A percentile compares a stretch with the other conserved stretches of the same genome.
phyloP scores from a whole-genome alignment of 2,329 filamentous ascomycete species.

The Magnaporthiopsis incrustans region DNA sequence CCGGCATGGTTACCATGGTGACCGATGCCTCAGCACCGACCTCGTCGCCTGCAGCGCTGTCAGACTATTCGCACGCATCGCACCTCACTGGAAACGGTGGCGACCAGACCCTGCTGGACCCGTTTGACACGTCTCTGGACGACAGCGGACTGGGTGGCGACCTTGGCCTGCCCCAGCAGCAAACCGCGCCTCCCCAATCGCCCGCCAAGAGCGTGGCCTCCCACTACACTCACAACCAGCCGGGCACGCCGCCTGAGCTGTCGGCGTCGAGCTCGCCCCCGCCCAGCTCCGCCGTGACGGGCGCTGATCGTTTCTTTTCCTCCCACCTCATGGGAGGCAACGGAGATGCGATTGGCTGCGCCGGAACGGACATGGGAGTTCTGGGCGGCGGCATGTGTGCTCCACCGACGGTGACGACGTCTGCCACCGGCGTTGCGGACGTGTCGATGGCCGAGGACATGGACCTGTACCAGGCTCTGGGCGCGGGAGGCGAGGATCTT shows the following conservation, averaged over 20 bases:
- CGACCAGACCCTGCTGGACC: conserved; percentile 1
- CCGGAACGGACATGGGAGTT: neutral
- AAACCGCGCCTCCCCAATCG: conserved; percentile 20
- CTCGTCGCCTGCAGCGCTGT: conserved; percentile 37
- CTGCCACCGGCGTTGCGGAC: conserved; percentile 13
- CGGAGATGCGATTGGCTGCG: conserved; percentile 12
- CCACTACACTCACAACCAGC: conserved; percentile 34
- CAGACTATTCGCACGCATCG: conserved; percentile 39
- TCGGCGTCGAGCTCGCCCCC: conserved; percentile 54
- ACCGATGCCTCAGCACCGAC: conserved; percentile 16
- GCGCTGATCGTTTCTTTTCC: conserved; percentile 28
- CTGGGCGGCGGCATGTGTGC: conserved; percentile 15
- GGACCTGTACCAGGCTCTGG: conserved; percentile 36
- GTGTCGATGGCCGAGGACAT: conserved; percentile 27
- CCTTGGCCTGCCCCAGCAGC: neutral
- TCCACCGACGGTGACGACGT: conserved; percentile 20
- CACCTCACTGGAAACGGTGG: conserved; percentile 33
- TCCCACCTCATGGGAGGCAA: conserved; percentile 29
- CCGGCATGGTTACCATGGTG: conserved; percentile 18
- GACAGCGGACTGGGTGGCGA: neutral
- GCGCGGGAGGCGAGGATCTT: conserved; percentile 31
- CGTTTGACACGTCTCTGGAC: neutral
- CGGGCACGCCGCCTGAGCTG: conserved; percentile 46
- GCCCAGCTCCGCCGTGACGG: neutral
- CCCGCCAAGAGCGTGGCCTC: conserved; percentile 43